Base-by-base conservation (phyloP, 352 stramenopile genomes). In the Phytophthora niederhauseri region DNA sequence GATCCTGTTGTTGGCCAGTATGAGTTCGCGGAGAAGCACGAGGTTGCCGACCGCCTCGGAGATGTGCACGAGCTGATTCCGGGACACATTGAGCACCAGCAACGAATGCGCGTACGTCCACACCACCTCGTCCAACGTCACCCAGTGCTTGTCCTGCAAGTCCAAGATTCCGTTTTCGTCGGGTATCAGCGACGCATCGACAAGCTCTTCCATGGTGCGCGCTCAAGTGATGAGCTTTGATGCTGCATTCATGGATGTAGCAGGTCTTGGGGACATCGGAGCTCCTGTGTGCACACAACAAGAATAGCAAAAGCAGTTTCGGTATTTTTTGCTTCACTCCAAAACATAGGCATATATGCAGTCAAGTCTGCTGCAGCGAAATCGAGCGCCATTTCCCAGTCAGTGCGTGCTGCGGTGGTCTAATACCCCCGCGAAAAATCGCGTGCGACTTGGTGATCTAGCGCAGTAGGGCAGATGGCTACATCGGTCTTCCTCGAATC, bases 41-140 rank as follows among this genome's bases (percentile, higher is more conserved):
- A 94, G 65, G 54, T 93, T 92, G 43, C 81, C 84, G 8, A 94
- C 64, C 7, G 84, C 79, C 11, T 80, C 49, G 2, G 83, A 71
- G 2, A 94, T 53, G 41, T 87, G 71, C 51, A 93, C 83, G 41
- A 94, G 73, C 55, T 94, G 84, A 60, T 94, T 94, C 7, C 77
- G 67, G 3, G 85, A 82, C 6, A 87, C 84, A 63, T 91, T 87
- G 65, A 94, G 81, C 43, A 90, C 73, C 36, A 94, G 75, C 31
- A 94, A 63, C n/a, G 77, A 81, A 34, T 90, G 71, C 28, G 70
- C 75, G 52, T 85, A 83, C 20, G 68, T 86, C 86, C 86, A 94
- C 24, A 94, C 83, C n/a, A 93, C 67, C 38, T 94, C 84, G 46
- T 93, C 86, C 19, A 94, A 65, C 30, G 80, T 92, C 55, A 93